Conservation (phyloP, 2,329 filamentous ascomycete genomes). For the Malbranchea zuffiana region DNA sequence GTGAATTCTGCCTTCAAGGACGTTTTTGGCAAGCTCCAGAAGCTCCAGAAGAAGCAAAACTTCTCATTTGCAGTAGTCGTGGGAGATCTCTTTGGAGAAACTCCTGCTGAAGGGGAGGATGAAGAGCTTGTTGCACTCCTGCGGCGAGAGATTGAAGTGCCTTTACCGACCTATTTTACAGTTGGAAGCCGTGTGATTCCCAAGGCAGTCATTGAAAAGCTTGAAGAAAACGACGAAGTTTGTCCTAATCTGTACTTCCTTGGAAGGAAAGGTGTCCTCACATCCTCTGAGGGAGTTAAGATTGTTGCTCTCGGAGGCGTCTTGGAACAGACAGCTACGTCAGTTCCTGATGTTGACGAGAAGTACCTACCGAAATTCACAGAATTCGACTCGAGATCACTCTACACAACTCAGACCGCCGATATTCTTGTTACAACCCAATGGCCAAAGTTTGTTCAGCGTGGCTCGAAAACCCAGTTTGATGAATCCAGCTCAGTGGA, state of each 20-base stretch:
- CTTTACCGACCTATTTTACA: slow-evolving; percentile 84
- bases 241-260: slow-evolving; percentile 88
- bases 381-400: slow-evolving; percentile 60
- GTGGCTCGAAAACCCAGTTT: slow-evolving; percentile 53
- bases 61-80: slow-evolving; percentile 77
- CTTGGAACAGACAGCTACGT: slow-evolving; percentile 44
- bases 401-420: slow-evolving; percentile 64
- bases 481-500: slow-evolving; percentile 42
- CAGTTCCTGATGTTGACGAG: slow-evolving; percentile 39
- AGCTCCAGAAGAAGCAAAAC: slow-evolving; percentile 73
- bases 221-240: slow-evolving; percentile 62
- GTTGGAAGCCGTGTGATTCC: slow-evolving; percentile 67
- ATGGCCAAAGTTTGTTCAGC: slow-evolving; percentile 68
- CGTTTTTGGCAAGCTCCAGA: slow-evolving; percentile 68
- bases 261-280: slow-evolving; percentile 74
- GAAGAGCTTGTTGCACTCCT: slow-evolving; percentile 56
- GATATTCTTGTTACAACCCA: slow-evolving; percentile 80
- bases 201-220: slow-evolving; percentile 55
- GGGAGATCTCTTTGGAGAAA: slow-evolving; percentile 66
- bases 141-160: slow-evolving; percentile 58
- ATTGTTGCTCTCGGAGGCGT: slow-evolving; percentile 78
- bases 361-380: slow-evolving; percentile 70
- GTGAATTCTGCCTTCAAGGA: slow-evolving; percentile 66
- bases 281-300: slow-evolving; percentile 77
- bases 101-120: slow-evolving; percentile 40